A percentile compares a stretch with the other conserved stretches of the same genome.
Evolutionary conservation across 805 yeast genomes (phyloP).

Genomic region (Starmerella apis): DNA sequence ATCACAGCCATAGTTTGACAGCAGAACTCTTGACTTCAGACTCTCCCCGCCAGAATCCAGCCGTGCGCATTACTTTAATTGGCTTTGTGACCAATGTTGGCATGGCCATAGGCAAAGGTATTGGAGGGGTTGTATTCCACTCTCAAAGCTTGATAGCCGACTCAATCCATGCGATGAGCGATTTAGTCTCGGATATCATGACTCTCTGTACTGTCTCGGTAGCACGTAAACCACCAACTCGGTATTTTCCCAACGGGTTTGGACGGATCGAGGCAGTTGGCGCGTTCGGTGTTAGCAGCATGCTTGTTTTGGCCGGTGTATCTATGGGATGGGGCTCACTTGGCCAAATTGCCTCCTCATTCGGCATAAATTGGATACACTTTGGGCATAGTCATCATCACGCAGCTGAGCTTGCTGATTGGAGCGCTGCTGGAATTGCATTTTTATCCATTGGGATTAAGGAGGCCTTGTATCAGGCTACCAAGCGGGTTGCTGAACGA

Average conservation of each 20-base stretch:
- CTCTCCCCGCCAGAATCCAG: constrained; percentile 52
- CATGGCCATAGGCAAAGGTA: constrained; percentile 76
- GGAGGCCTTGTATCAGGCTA: constrained; percentile 78
- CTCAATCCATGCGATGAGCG: constrained; percentile 86
- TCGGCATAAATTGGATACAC: constrained; percentile 38
- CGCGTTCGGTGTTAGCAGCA: constrained; percentile 73
- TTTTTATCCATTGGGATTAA: constrained; percentile 76
- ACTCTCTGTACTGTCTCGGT: constrained; percentile 82
- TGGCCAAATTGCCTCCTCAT: constrained; percentile 29
- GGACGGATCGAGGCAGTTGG: constrained; percentile 93
- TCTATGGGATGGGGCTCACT: constrained; percentile 85
- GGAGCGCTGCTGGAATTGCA: constrained; percentile 96
- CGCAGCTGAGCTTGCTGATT: constrained; percentile 40
- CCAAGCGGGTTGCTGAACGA: constrained; percentile 64
- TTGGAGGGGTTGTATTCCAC: constrained; percentile 86
- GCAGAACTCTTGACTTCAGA: constrained; percentile 28
- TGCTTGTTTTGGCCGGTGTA: constrained; percentile 75
- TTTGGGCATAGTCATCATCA: constrained; percentile 35
- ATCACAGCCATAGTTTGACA: constrained; percentile 19
- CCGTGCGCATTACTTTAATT: constrained; percentile 84
- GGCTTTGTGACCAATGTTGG: constrained; percentile 76
- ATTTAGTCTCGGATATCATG: constrained; percentile 76
- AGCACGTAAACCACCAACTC: constrained; percentile 49
- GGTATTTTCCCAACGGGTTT: constrained; percentile 69
- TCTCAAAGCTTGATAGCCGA: constrained; percentile 93